Evolutionary conservation across 495 filamentous ascomycete genomes (phyloP).

Genomic region (Lophiotrema nucula): DNA sequence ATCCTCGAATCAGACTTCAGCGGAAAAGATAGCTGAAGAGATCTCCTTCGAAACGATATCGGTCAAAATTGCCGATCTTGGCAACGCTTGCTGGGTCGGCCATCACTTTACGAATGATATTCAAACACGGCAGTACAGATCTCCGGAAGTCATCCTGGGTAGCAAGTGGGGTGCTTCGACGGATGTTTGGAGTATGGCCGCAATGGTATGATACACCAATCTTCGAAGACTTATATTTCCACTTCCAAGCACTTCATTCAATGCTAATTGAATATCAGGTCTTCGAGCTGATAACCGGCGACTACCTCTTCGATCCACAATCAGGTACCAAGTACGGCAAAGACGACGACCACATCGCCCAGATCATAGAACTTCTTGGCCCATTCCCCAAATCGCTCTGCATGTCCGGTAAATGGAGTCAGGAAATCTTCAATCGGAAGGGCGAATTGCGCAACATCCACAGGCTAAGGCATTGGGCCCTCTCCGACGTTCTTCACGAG

Average conservation of each 20-base stretch:
- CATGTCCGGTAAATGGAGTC: conserved; percentile 90
- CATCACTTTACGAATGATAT: conserved; percentile 99
- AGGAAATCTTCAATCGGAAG: conserved; percentile 98
- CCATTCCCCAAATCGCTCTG: conserved; percentile 90
- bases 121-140: conserved; percentile 95
- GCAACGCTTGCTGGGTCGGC: conserved; percentile 97
- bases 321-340: conserved; percentile 99
- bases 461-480: conserved; percentile 91
- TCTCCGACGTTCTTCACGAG: conserved; percentile 89
- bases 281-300: conserved; percentile 96
- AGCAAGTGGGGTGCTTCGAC: conserved; percentile 98
- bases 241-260: background rate
- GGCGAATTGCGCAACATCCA: conserved; percentile 98
- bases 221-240: background rate
- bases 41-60: conserved; percentile 75
- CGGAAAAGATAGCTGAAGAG: conserved; percentile 52
- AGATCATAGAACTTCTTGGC: conserved; percentile 97
- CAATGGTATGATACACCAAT: conserved; percentile 67
- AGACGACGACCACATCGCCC: conserved; percentile 98
- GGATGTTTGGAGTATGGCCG: conserved; percentile 99
- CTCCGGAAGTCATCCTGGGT: conserved; percentile 94
- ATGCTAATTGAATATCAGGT: conserved; percentile 53
- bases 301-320: conserved; percentile 98
- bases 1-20: conserved; percentile 44
- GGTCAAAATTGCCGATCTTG: conserved; percentile 97